These are phyloP conservation scores for Nitzschia sp. DNA, from an alignment of 108 stramenopile genomes.

Conservation along the genomic window DNA sequence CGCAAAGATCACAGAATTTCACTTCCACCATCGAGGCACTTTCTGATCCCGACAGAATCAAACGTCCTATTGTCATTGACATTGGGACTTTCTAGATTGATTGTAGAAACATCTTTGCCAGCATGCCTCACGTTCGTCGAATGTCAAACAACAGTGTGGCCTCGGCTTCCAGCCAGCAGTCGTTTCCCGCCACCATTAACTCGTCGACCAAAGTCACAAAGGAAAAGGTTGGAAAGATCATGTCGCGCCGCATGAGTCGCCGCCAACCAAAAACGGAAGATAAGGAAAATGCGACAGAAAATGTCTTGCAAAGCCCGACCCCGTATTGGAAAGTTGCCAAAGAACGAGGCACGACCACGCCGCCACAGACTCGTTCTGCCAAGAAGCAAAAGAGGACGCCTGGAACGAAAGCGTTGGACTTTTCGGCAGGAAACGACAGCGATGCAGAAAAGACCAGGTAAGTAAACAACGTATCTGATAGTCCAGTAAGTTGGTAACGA, in stretches of 20 bases:
- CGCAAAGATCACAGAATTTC: no score
- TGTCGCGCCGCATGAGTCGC: not conserved
- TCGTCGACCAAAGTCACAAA: slow-evolving; percentile 10
- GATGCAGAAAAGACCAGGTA: not conserved
- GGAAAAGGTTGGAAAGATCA: slow-evolving; percentile 6
- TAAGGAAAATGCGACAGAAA: slow-evolving; percentile 11
- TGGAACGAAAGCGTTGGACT: slow-evolving; percentile 15
- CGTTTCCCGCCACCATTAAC: slow-evolving; percentile 17
- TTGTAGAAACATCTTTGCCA: no score
- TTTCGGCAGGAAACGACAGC: no score
- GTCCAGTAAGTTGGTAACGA: not conserved
- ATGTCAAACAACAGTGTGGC: slow-evolving; percentile 21
- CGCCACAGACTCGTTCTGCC: slow-evolving; percentile 54
- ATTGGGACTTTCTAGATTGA: no score
- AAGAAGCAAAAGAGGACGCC: slow-evolving; percentile 24
- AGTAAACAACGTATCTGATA: no score
- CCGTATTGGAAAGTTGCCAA: slow-evolving; percentile 72
- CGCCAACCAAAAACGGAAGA: not conserved
- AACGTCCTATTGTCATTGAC: not conserved
- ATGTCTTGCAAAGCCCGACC: slow-evolving; percentile 42
- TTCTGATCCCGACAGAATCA: no score
- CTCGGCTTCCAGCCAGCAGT: not conserved
- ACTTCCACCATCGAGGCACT: no score
- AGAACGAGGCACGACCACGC: slow-evolving; percentile 49
- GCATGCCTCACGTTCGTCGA: slow-evolving; percentile 7